phyloP scores from a whole-genome alignment of 768 basidiomycete species.

The Auricularia auricula-judae region DNA sequence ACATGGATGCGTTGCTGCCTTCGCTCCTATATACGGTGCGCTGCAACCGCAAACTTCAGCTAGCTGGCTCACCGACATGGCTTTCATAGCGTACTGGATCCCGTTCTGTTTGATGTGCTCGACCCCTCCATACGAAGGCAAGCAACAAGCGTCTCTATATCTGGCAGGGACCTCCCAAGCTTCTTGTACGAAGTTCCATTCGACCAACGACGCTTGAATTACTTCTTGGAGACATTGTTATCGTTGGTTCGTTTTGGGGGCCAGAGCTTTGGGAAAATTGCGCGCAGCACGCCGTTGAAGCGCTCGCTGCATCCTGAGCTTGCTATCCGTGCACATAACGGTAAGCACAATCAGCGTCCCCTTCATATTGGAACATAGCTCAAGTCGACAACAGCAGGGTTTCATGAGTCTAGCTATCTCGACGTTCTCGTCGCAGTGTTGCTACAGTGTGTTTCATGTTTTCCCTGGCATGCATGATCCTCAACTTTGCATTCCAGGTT shows the following conservation, averaged over 20 bases:
- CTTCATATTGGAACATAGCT: background rate
- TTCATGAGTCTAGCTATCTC: conserved; percentile 55
- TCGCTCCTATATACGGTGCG: conserved; percentile 81
- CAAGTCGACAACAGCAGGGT: conserved; percentile 17
- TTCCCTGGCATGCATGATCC: background rate
- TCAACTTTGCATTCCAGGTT: conserved; percentile 33
- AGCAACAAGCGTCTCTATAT: conserved; percentile 38
- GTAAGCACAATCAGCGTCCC: conserved; percentile 28
- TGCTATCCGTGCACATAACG: conserved; percentile 44
- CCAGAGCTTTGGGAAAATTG: conserved; percentile 72
- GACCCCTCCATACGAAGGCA: conserved; percentile 54
- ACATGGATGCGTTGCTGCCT: conserved; percentile 96
- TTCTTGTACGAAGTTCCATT: conserved; percentile 64
- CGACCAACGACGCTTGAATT: conserved; percentile 61
- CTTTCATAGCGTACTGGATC: conserved; percentile 68
- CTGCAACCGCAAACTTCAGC: background rate
- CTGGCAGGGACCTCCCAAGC: conserved; percentile 54
- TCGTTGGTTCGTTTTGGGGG: conserved; percentile 80
- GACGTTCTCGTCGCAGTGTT: conserved; percentile 67
- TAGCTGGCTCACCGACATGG: background rate
- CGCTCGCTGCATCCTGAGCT: conserved; percentile 57
- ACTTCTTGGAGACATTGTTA: conserved; percentile 68
- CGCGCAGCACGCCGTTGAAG: conserved; percentile 50
- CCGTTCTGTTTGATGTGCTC: conserved; percentile 66
- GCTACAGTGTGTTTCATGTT: conserved; percentile 40